phyloP scores from a whole-genome alignment of 129 eudicot species.

The Pulicaria dysenterica region DNA sequence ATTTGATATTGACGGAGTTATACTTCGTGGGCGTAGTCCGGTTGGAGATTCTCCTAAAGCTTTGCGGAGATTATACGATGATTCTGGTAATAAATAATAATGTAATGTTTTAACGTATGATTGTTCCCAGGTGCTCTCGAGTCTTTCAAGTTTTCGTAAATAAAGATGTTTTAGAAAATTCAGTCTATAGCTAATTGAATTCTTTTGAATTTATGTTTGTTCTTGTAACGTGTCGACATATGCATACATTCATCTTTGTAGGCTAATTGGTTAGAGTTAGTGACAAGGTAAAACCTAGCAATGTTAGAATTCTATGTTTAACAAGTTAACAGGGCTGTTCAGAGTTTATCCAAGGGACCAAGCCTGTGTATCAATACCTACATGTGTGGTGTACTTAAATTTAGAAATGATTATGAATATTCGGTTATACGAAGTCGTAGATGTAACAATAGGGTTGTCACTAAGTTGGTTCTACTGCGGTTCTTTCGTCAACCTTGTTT shows the following conservation, averaged over 20 bases:
- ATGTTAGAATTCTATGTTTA: not conserved
- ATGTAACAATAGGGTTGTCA: too few relatives aligned
- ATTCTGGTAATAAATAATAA: slow-evolving; percentile 43
- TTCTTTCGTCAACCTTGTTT: too few relatives aligned
- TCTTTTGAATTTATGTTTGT: not conserved
- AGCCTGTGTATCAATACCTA: too few relatives aligned
- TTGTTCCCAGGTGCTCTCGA: too few relatives aligned
- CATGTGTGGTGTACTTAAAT: too few relatives aligned
- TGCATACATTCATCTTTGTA: not conserved
- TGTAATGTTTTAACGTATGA: not conserved
- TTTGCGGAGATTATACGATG: slow-evolving; percentile 45
- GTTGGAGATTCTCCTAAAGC: slow-evolving; percentile 62
- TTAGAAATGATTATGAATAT: too few relatives aligned
- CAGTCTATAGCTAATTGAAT: not conserved
- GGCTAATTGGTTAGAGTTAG: not conserved
- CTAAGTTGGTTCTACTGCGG: too few relatives aligned
- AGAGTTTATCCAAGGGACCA: too few relatives aligned
- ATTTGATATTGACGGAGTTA: slow-evolving; percentile 72
- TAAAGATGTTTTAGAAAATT: not conserved
- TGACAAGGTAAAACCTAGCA: slow-evolving; percentile 6
- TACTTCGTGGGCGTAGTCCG: slow-evolving; percentile 61
- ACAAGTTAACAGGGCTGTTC: not conserved
- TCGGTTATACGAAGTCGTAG: too few relatives aligned
- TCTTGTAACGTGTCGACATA: not conserved
- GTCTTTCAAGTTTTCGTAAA: too few relatives aligned